phyloP scores from a whole-genome alignment of 1,284 basidiomycete genomes.

The Austroboletus niveus region DNA sequence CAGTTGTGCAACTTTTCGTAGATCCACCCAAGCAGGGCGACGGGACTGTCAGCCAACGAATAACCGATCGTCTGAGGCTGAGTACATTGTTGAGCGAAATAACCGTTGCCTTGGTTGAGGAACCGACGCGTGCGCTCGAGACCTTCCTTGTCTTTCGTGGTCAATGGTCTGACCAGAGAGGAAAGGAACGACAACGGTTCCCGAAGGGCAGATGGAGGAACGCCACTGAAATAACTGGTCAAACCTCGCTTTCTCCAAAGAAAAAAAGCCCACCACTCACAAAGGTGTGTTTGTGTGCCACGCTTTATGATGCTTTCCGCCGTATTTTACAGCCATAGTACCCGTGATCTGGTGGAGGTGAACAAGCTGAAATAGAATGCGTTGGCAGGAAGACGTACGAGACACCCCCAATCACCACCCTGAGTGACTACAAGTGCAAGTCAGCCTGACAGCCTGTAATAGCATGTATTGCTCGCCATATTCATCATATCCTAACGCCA shows the following conservation, averaged over 20 bases:
- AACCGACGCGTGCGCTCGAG: slow-evolving; percentile 35
- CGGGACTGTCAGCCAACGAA: slow-evolving; percentile 52
- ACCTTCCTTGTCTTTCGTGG: slow-evolving; percentile 37
- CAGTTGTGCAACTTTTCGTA: slow-evolving; percentile 56
- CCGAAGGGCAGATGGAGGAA: slow-evolving; percentile 22
- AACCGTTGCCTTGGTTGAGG: slow-evolving; percentile 36
- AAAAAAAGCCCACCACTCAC: slow-evolving; percentile 21
- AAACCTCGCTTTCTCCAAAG: background rate
- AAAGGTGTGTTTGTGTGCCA: slow-evolving; percentile 47
- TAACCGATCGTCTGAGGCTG: slow-evolving; percentile 60
- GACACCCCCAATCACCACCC: slow-evolving; percentile 51
- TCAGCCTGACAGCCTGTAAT: background rate
- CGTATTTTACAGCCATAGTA: slow-evolving; percentile 40
- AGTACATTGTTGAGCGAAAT: slow-evolving; percentile 43
- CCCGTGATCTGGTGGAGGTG: slow-evolving; percentile 36
- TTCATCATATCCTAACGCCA: slow-evolving; percentile 47
- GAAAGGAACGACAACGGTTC: slow-evolving; percentile 31
- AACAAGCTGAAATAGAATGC: background rate
- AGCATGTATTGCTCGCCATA: slow-evolving; percentile 38
- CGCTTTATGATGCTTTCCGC: slow-evolving; percentile 41
- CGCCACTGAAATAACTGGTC: slow-evolving; percentile 13
- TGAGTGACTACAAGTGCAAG: slow-evolving; percentile 40
- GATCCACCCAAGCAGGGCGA: slow-evolving; percentile 56
- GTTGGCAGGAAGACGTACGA: slow-evolving; percentile 27
- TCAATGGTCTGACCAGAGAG: slow-evolving; percentile 29